phyloP scores from a whole-genome alignment of 75 land plant species.

The Azolla pinnata region DNA sequence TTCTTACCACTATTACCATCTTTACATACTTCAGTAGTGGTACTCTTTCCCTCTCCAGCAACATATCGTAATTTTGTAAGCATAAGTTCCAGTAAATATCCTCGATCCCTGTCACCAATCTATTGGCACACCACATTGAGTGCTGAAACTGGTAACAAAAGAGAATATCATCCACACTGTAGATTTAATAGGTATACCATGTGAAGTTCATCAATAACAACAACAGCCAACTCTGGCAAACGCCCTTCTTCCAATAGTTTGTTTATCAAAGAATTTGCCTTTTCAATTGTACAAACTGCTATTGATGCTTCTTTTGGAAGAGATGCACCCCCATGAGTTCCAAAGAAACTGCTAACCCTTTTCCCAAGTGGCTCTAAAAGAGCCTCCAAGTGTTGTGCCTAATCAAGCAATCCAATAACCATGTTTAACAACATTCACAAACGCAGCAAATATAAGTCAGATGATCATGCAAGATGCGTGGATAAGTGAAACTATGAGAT shows the following conservation, averaged over 20 bases:
- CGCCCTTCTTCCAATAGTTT: constrained; percentile 86
- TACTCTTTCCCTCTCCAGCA: constrained; percentile 65
- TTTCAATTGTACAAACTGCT: constrained; percentile 97
- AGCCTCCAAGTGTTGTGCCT: constrained; percentile 87
- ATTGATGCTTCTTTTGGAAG: constrained; percentile 91
- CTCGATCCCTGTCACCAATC: constrained; percentile 88
- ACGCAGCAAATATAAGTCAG: no score
- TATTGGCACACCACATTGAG: no score
- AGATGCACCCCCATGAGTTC: constrained; percentile 77
- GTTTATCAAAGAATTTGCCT: constrained; percentile 90
- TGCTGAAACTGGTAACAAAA: no score
- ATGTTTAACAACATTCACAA: not conserved
- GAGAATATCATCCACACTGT: no score
- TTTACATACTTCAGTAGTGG: constrained; percentile 15
- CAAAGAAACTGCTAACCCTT: constrained; percentile 82
- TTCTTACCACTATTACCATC: constrained; percentile 27
- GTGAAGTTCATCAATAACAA: constrained; percentile 96
- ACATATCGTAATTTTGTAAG: constrained; percentile 96
- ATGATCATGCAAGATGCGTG: no score
- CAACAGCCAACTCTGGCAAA: constrained; percentile 80
- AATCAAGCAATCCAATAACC: no score
- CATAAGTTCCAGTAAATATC: constrained; percentile 90
- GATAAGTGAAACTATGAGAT: no score
- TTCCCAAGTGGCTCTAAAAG: constrained; percentile 79
- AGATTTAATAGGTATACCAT: no score